Base-by-base conservation (phyloP, 345 rosid genomes). In the Salix udensis region DNA sequence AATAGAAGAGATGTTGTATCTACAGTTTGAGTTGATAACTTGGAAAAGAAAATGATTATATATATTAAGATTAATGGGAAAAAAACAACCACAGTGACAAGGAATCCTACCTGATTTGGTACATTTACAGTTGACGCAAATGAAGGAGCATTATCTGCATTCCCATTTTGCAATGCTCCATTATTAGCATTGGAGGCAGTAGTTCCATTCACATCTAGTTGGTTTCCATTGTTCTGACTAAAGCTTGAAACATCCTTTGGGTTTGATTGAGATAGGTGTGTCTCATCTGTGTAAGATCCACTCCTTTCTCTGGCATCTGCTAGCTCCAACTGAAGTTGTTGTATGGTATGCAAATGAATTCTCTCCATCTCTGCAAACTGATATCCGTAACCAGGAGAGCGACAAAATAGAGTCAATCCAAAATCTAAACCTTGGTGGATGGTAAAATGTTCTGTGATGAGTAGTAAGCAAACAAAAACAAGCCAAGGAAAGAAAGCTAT, bases 341-440 rank as follows among this genome's bases (percentile, higher is more conserved):
- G 97, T 60, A 96, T 82, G 72, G 94, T 79, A 84, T 90, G 97
- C 81, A 86, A 44, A 84, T 94, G 97, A 81, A 87, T 77, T 82
- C 97, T 88, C 88, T 95, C 98, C 90, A 93, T 88, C 81, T 96
- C 99, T 11, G 84, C 86, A 85, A 94, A 88, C 99, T 96, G 88
- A 78, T 73, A 77, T 46, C 72, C 78, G 72, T 28, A 70, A 79
- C 69, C 78, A 58, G 73, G 67, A 39, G 18, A 28, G 23, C 14
- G 39, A 24, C 13, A 14, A 36, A 71, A 18, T 31, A 24, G 62
- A 24, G 62, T 80, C 80, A 78, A 84, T 21, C 30, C 28, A 81
- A 61, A 66, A 44, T 24, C n/a, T 61, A 12, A 60, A 65, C 23
- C 21, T 52, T 55, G 37, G 40, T 10, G 19, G 60, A 37, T 77